These are phyloP conservation scores for Fraxinus excelsior DNA, from an alignment of 257 asterid genomes.

Conservation along the genomic window DNA sequence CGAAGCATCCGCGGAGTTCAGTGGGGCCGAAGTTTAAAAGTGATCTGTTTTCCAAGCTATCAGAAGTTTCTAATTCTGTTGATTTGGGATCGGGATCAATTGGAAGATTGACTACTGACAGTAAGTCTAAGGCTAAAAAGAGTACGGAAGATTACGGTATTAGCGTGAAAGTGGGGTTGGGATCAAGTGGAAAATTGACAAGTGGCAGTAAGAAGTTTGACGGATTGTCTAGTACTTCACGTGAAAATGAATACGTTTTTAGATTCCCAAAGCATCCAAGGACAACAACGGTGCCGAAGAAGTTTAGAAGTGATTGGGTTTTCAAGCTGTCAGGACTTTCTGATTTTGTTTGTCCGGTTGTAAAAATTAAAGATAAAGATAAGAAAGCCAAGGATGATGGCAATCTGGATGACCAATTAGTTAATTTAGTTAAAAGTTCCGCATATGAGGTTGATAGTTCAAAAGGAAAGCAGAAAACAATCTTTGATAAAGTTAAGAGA, in stretches of 20 bases:
- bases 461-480: conserved; percentile 43
- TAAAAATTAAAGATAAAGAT: conserved; percentile 36
- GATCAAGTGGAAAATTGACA: conserved; percentile 34
- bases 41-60: conserved; percentile 36
- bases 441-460: conserved; percentile 17
- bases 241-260: conserved; percentile 54
- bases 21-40: conserved; percentile 52
- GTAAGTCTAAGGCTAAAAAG: background rate
- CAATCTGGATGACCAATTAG: conserved; percentile 37
- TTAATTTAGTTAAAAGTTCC: conserved; percentile 32
- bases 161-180: conserved; percentile 38
- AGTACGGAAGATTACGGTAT: conserved; percentile 31
- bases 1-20: conserved; percentile 80
- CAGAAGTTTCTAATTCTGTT: conserved; percentile 40
- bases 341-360: conserved; percentile 38
- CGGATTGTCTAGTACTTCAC: conserved; percentile 58
- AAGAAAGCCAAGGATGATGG: conserved; percentile 39
- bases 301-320: conserved; percentile 36
- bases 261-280: conserved; percentile 84
- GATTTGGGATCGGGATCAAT: conserved; percentile 5
- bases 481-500: conserved; percentile 39
- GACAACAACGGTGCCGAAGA: conserved; percentile 60
- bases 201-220: conserved; percentile 38
- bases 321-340: conserved; percentile 37
- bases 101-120: background rate